Conservation (phyloP, 2,329 filamentous ascomycete species). For the Torrubiella hemipterigena region DNA sequence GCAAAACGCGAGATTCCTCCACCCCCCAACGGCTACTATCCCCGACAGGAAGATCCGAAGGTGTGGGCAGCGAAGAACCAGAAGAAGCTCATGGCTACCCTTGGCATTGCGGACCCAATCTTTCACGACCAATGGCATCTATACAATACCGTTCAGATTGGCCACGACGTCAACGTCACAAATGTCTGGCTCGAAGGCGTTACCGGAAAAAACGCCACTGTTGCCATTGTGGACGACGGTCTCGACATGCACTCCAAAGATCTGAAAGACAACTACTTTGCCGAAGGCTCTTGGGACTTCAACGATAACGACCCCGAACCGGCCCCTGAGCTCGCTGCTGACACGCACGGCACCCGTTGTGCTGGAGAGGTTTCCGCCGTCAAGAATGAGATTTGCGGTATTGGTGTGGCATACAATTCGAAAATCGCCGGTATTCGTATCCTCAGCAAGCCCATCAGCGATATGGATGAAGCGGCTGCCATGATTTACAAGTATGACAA, state of each 20-base stretch:
- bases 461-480: conserved; percentile 82
- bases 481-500: conserved; percentile 87
- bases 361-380: conserved; percentile 88
- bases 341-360: conserved; percentile 85
- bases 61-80: conserved; percentile 42
- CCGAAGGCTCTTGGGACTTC: conserved; percentile 87
- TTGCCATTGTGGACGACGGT: conserved; percentile 92
- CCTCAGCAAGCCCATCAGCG: conserved; percentile 77
- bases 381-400: conserved; percentile 84
- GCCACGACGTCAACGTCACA: conserved; percentile 94
- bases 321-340: conserved; percentile 69
- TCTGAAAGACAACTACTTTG: conserved; percentile 86
- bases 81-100: conserved; percentile 44
- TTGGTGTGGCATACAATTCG: conserved; percentile 91
- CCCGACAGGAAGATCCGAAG: conserved; percentile 8
- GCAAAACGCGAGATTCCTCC: conserved; percentile 38
- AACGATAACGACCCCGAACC: conserved; percentile 76
- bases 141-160: conserved; percentile 66
- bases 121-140: conserved; percentile 95
- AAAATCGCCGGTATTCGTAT: conserved; percentile 88
- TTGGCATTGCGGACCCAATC: conserved; percentile 81
- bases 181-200: conserved; percentile 84
- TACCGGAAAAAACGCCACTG: conserved; percentile 78
- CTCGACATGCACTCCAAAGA: conserved; percentile 93
- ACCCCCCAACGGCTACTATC: conserved; percentile 15